Percentiles rank a stretch among this genome's conserved stretches.
phyloP scores from a whole-genome alignment of 1,139 yeast species.

The Trichomonascaceae sp. region DNA sequence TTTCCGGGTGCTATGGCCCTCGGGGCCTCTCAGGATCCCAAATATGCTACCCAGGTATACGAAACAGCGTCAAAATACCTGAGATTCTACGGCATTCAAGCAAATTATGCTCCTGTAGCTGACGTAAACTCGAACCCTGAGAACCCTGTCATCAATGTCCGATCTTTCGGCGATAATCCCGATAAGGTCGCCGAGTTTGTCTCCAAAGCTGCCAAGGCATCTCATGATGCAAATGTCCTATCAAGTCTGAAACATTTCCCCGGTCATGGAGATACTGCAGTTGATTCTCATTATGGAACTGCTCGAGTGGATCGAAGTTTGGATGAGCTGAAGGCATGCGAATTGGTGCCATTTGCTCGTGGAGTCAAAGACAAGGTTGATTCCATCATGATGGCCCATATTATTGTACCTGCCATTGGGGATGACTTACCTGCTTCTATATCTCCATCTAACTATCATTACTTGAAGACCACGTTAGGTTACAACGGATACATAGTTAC shows the following conservation, averaged over 20 bases:
- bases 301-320: conserved; percentile 51
- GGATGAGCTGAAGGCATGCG: conserved; percentile 43
- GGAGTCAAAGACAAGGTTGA: conserved; percentile 44
- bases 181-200: conserved; percentile 51
- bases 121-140: conserved; percentile 51
- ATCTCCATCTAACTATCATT: conserved; percentile 46
- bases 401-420: conserved; percentile 51
- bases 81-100: conserved; percentile 45
- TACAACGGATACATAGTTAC: conserved; percentile 53
- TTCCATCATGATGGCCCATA: conserved; percentile 53
- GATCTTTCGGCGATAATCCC: conserved; percentile 52
- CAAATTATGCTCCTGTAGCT: conserved; percentile 52
- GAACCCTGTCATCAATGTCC: conserved; percentile 50
- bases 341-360: conserved; percentile 45
- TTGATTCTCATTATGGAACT: conserved; percentile 47
- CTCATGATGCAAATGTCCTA: conserved; percentile 48
- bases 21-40: conserved; percentile 47
- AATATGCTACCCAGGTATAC: conserved; percentile 44
- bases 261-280: conserved; percentile 54
- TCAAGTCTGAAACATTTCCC: conserved; percentile 57
- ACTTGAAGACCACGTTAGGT: conserved; percentile 42
- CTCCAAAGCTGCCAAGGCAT: conserved; percentile 44
- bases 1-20: conserved; percentile 58
- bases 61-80: conserved; percentile 48
- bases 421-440: conserved; percentile 51